phyloP scores from a whole-genome alignment of 2,329 filamentous ascomycete species.

The Setomelanomma holmii region DNA sequence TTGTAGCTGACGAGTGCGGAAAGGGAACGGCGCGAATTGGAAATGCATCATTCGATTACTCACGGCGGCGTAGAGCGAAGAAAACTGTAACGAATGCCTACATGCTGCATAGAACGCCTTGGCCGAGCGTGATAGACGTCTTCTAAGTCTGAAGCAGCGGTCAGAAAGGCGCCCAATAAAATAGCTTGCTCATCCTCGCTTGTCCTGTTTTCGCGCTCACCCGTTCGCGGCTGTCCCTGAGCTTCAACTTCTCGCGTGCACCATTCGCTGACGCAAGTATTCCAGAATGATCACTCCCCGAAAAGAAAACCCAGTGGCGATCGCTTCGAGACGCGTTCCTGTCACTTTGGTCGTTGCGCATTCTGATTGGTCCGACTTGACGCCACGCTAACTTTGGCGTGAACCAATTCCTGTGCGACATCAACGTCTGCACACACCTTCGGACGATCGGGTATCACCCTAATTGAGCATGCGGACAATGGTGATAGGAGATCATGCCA shows the following conservation, averaged over 20 bases:
- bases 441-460: conserved; percentile 5
- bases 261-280: conserved; percentile 3
- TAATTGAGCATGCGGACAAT: background rate
- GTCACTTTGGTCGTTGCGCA: background rate
- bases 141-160: background rate
- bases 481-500: conserved; percentile 7
- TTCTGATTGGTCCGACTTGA: conserved; percentile 16
- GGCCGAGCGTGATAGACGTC: background rate
- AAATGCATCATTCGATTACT: too few species aligned
- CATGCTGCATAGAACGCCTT: background rate
- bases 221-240: conserved; percentile 7
- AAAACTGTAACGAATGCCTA: too few species aligned
- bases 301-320: conserved; percentile 16
- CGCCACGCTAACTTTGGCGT: conserved; percentile 21
- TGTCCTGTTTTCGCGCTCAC: background rate
- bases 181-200: background rate
- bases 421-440: conserved; percentile 12
- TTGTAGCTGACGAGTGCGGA: too few species aligned
- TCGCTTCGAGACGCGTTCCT: conserved; percentile 11
- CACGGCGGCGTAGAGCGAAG: too few species aligned
- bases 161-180: background rate
- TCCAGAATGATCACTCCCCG: conserved; percentile 7
- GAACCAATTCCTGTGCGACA: conserved; percentile 29
- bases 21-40: too few species aligned
- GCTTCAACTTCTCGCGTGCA: background rate